Evolutionary conservation across 2,329 filamentous ascomycete species (phyloP).

Genomic region (Ceratocystis colombiana): DNA sequence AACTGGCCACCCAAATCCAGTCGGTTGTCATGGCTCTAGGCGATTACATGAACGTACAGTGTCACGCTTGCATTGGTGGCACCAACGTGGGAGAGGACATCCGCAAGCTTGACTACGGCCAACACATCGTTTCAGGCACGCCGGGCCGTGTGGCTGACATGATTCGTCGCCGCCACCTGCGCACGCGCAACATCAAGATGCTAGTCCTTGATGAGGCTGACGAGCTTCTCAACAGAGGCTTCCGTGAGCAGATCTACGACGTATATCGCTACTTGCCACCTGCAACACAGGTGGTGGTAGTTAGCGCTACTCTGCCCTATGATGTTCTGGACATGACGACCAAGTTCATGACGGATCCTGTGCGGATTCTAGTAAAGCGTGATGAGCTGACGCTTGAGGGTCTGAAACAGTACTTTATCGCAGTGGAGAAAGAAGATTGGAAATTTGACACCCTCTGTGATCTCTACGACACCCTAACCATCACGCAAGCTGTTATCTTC

Average conservation of each 20-base stretch:
- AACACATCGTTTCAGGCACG: constrained; percentile 94
- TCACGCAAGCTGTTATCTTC: constrained; percentile 98
- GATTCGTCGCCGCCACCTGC: constrained; percentile 48
- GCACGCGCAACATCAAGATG: constrained; percentile 56
- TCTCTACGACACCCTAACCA: constrained; percentile 95
- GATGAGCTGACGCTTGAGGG: constrained; percentile 96
- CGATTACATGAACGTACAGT: constrained; percentile 99
- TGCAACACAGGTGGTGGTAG: constrained; percentile 95
- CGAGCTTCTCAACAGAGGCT: constrained; percentile 75
- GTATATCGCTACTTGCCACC: constrained; percentile 95
- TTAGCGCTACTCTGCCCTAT: constrained; percentile 92
- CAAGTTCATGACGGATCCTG: constrained; percentile 98
- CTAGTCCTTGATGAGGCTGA: constrained; percentile 53
- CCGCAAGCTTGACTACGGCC: constrained; percentile 90
- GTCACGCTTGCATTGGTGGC: constrained; percentile 95
- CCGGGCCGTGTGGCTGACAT: constrained; percentile 77
- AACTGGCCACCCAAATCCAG: constrained; percentile 96
- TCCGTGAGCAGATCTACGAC: constrained; percentile 97
- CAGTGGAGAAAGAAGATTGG: constrained; percentile 99
- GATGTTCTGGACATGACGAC: constrained; percentile 98
- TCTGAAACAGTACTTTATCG: constrained; percentile 98
- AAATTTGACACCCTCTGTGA: constrained; percentile 98
- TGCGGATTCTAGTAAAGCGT: constrained; percentile 94
- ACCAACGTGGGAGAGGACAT: constrained; percentile 98
- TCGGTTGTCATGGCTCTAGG: constrained; percentile 99